Conservation (phyloP, 2,329 filamentous ascomycete genomes). For the Seiridium cupressi region DNA sequence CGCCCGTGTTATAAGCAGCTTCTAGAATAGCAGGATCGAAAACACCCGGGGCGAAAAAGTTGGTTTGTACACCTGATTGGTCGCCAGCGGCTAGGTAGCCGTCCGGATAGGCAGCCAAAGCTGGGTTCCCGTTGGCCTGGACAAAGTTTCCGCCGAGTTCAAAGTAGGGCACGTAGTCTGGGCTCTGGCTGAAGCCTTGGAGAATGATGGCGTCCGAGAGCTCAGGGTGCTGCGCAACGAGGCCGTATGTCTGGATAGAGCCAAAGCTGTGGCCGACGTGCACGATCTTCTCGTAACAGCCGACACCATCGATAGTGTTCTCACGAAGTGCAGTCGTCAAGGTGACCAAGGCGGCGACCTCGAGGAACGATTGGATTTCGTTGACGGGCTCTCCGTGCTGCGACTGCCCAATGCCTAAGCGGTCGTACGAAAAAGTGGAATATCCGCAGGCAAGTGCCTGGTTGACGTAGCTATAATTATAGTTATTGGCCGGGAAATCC, state of each 20-base stretch:
- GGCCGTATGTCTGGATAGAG: slow-evolving; percentile 53
- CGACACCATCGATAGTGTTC: slow-evolving; percentile 37
- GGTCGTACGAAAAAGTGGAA: slow-evolving; percentile 5
- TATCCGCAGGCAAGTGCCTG: slow-evolving; percentile 31
- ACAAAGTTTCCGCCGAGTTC: slow-evolving; percentile 45
- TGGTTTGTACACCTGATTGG: slow-evolving; percentile 46
- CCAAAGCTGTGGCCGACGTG: slow-evolving; percentile 67
- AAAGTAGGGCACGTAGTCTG: slow-evolving; percentile 42
- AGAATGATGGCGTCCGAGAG: slow-evolving; percentile 57
- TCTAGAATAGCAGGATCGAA: slow-evolving; percentile 54
- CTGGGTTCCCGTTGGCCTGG: slow-evolving; percentile 32
- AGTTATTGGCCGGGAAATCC: slow-evolving; percentile 55
- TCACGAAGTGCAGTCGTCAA: slow-evolving; percentile 49
- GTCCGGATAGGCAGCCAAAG: slow-evolving; percentile 32
- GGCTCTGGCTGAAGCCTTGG: slow-evolving; percentile 55
- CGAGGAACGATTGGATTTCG: slow-evolving; percentile 56
- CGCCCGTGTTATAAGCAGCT: slow-evolving; percentile 41
- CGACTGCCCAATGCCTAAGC: slow-evolving; percentile 5
- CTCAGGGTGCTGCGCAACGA: slow-evolving; percentile 48
- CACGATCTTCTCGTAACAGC: slow-evolving; percentile 42
- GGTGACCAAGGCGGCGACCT: slow-evolving; percentile 55
- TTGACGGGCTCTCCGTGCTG: slow-evolving; percentile 39
- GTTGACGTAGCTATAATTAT: slow-evolving; percentile 62
- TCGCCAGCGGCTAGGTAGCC: slow-evolving; percentile 52
- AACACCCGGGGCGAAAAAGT: slow-evolving; percentile 48